A percentile compares a stretch with the other conserved stretches of the same genome.
phyloP scores from a whole-genome alignment of 2,329 filamentous ascomycete species.

The Sclerotinia sclerotiorum region DNA sequence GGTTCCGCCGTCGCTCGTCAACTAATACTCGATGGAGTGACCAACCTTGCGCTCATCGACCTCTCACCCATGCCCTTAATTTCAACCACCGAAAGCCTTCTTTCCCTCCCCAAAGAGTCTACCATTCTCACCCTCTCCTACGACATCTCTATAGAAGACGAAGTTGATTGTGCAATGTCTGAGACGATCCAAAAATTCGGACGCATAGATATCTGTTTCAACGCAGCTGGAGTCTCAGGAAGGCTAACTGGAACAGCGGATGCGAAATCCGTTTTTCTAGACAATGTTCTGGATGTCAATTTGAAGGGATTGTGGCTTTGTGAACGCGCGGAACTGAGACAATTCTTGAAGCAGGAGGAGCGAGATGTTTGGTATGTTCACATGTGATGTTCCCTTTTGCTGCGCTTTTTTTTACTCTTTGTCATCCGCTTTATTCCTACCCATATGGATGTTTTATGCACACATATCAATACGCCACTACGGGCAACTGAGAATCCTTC shows the following conservation, averaged over 20 bases:
- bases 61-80: slow-evolving; percentile 20
- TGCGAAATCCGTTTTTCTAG: slow-evolving; percentile 27
- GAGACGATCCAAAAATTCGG: slow-evolving; percentile 51
- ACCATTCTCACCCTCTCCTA: slow-evolving; percentile 23
- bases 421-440: too few species aligned
- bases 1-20: slow-evolving; percentile 30
- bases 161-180: slow-evolving; percentile 29
- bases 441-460: too few species aligned
- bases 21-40: slow-evolving; percentile 30
- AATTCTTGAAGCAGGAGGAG: slow-evolving; percentile 34
- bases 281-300: slow-evolving; percentile 42
- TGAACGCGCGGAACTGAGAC: slow-evolving; percentile 41
- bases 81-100: slow-evolving; percentile 4
- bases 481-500: too few species aligned
- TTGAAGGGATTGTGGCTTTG: slow-evolving; percentile 42
- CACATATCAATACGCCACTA: too few species aligned
- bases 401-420: too few species aligned
- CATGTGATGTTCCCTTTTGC: not conserved
- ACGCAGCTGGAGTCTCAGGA: slow-evolving; percentile 46
- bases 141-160: slow-evolving; percentile 29
- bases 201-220: slow-evolving; percentile 54
- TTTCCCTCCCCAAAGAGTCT: not conserved
- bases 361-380: slow-evolving; percentile 28
- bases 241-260: slow-evolving; percentile 31
- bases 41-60: slow-evolving; percentile 30